phyloP scores from a whole-genome alignment of 2,329 filamentous ascomycete species.

The Chaetomium strumarium region DNA sequence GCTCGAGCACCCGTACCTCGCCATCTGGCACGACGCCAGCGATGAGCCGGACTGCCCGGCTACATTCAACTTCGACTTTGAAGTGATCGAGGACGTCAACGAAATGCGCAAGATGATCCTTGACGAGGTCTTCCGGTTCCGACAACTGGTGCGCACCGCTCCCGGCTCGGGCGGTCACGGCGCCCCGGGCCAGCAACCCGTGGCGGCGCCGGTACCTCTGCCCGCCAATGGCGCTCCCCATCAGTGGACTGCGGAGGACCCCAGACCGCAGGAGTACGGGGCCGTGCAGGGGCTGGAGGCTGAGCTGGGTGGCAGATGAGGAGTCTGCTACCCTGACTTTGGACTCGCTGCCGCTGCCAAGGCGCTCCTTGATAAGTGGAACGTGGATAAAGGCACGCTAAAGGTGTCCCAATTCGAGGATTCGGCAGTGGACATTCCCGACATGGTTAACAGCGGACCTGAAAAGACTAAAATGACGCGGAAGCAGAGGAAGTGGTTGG shows the following conservation, averaged over 20 bases:
- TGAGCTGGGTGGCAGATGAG: slow-evolving; percentile 45
- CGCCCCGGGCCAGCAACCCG: slow-evolving; percentile 28
- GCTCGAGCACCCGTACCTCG: slow-evolving; percentile 90
- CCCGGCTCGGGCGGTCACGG: slow-evolving; percentile 34
- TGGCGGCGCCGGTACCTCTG: slow-evolving; percentile 44
- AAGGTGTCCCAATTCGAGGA: background rate
- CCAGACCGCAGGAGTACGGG: slow-evolving; percentile 53
- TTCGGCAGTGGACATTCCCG: background rate
- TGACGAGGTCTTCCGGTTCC: slow-evolving; percentile 87
- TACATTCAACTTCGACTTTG: slow-evolving; percentile 97
- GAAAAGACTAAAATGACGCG: background rate
- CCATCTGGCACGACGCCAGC: slow-evolving; percentile 97
- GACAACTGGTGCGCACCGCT: slow-evolving; percentile 52
- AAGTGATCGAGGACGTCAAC: slow-evolving; percentile 88
- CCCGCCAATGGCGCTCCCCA: slow-evolving; percentile 36
- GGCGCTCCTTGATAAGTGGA: background rate
- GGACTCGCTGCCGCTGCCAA: background rate
- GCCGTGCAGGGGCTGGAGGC: slow-evolving; percentile 49
- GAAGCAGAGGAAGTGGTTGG: background rate
- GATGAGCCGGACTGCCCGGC: slow-evolving; percentile 92
- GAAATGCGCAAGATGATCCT: slow-evolving; percentile 98
- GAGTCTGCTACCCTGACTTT: background rate
- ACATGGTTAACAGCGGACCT: background rate
- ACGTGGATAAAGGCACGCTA: background rate
- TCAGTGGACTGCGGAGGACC: slow-evolving; percentile 56